Base-by-base conservation (phyloP, 257 asterid species). In the Penstemon barbatus region DNA sequence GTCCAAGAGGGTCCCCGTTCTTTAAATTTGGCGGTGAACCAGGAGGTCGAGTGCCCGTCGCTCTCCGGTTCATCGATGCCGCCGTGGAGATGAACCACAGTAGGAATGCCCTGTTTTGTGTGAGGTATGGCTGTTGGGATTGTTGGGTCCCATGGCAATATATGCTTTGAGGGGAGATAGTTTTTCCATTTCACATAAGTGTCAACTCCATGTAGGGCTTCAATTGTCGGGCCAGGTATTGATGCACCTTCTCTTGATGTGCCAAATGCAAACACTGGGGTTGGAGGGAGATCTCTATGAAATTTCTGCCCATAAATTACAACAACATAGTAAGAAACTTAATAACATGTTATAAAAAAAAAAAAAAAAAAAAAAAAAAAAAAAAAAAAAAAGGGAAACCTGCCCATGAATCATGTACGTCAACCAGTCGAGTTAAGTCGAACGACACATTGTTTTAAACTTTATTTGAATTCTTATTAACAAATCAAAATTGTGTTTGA, bases 11-110 rank as follows among this genome's bases (percentile, higher is more conserved):
- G 89, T 13, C 98, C 98, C 0, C 76, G 74, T 11, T 86, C 72
- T 37, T 48, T 51, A 75, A 84, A 92, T 1, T 71, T 63, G 19
- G 85, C 61, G 0, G 97, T 92, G 84, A 89, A 92, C 98, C 98
- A 92, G 1, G 98, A 73, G 6, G 67, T 13, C 0, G 82, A 39
- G 62, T 86, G 78, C 0, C 98, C 98, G 55, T 89, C 98, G 37
- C 95, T 92, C 65, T 72, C 61, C 0, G 98, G 91, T 39, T 83
- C 89, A 71, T 77, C 81, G 11, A 92, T 73, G 57, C 87, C 91
- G 5, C 98, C 98, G 66, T 92, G 98, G 68, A 92, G 91, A 75
- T 92, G 98, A 42, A 87, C 96, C 62, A 86, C 97, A 0, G 98
- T 87, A 38, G 98, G 97, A 45, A 92, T 68, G 13, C 98, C 98